Percentiles rank a stretch among this genome's conserved stretches.
These are phyloP conservation scores for Cardamine occulta DNA, from an alignment of 345 rosid genomes.

Conservation along the genomic window DNA sequence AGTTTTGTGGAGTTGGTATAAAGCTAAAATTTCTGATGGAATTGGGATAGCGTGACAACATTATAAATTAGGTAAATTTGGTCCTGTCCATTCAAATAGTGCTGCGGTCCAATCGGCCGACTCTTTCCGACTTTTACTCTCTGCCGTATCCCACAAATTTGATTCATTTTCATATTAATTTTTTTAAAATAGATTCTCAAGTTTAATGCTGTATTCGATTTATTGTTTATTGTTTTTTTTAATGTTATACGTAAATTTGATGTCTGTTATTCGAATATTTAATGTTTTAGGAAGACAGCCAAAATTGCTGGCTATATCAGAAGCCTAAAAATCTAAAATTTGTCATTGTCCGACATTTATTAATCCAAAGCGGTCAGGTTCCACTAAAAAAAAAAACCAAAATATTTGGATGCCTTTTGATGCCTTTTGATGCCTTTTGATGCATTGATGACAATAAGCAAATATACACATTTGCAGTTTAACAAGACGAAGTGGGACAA, in stretches of 20 bases:
- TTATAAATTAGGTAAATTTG: constrained; percentile 7
- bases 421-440: constrained; percentile 16
- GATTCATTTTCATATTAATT: neutral
- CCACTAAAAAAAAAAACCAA: neutral
- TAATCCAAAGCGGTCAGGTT: constrained; percentile 3
- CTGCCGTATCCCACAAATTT: constrained; percentile 25
- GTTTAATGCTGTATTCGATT: neutral
- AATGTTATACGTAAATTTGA: neutral
- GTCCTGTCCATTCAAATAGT: constrained; percentile 35
- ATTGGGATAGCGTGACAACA: constrained; percentile 31
- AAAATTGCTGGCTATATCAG: neutral
- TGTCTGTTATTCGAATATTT: neutral
- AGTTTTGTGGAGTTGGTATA: constrained; percentile 30
- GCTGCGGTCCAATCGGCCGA: constrained; percentile 41
- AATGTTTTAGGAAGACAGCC: neutral
- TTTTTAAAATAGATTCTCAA: neutral
- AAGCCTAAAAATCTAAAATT: neutral
- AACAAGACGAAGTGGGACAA: neutral
- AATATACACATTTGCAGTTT: constrained; percentile 1
- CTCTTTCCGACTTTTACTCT: constrained; percentile 37
- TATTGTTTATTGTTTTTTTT: neutral
- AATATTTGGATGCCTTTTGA: constrained; percentile 3
- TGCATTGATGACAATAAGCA: constrained; percentile 19
- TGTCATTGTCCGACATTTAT: constrained; percentile 9
- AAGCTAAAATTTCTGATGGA: neutral